A percentile compares a stretch with the other conserved stretches of the same genome.
These are phyloP conservation scores for Gentiana straminea DNA, from an alignment of 257 asterid species.

Conservation along the genomic window DNA sequence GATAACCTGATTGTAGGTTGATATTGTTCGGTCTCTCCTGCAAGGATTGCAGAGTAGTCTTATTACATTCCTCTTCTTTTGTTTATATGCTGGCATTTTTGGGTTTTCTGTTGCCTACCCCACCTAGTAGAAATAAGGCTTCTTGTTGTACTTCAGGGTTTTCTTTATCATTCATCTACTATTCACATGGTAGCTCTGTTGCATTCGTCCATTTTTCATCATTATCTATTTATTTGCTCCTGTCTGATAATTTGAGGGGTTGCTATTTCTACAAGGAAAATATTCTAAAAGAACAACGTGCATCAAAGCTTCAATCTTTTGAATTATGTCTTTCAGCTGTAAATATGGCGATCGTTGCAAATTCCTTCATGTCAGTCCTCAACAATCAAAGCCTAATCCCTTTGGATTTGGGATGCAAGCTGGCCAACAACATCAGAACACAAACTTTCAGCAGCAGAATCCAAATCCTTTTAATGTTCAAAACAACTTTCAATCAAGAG, in stretches of 20 bases:
- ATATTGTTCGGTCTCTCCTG: too few species aligned
- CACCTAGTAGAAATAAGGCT: too few species aligned
- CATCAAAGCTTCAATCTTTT: conserved; percentile 12
- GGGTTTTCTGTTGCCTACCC: too few species aligned
- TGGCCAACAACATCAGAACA: conserved; percentile 30
- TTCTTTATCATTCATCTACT: neutral
- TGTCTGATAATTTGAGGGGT: conserved; percentile 1
- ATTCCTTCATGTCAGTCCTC: conserved; percentile 54
- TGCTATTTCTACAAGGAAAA: neutral
- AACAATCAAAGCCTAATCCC: conserved; percentile 45
- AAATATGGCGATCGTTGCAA: conserved; percentile 63
- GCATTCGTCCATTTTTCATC: neutral
- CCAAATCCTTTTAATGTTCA: conserved; percentile 74
- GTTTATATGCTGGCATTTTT: too few species aligned
- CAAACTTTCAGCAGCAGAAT: conserved; percentile 40
- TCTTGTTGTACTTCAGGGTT: too few species aligned
- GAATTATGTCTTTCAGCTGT: conserved; percentile 47
- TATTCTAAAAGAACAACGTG: too few species aligned
- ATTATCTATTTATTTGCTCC: neutral
- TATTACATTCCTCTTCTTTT: too few species aligned
- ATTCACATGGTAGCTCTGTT: neutral
- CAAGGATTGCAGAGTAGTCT: neutral
- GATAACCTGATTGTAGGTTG: too few species aligned
- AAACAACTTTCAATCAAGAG: conserved; percentile 42
- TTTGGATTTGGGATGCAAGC: conserved; percentile 65